These are phyloP conservation scores for Pseudogymnoascus sp. DNA, from an alignment of 2,329 filamentous ascomycete genomes.

Conservation along the genomic window DNA sequence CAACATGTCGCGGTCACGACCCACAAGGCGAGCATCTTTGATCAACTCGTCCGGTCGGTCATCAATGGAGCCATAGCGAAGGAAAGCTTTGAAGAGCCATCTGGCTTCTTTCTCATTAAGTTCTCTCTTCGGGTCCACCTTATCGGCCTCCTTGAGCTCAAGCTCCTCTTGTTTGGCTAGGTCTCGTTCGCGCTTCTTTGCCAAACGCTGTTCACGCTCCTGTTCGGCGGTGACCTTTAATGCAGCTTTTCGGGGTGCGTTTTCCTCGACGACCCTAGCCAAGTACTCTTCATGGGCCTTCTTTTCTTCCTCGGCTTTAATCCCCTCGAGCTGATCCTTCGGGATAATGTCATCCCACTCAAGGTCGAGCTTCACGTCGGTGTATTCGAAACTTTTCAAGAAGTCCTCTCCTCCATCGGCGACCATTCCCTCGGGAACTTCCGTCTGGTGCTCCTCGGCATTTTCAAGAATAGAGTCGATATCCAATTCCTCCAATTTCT, in stretches of 20 bases:
- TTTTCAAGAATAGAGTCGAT: conserved; percentile 96
- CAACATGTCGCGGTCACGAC: conserved; percentile 76
- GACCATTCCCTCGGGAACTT: conserved; percentile 88
- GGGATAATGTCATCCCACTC: conserved; percentile 99
- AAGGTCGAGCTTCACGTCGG: conserved; percentile 93
- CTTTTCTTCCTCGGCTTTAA: conserved; percentile 84
- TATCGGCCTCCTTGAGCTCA: conserved; percentile 57
- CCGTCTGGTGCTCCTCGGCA: conserved; percentile 93
- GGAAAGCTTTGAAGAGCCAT: conserved; percentile 82
- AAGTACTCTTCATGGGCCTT: conserved; percentile 78
- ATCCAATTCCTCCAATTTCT: conserved; percentile 92
- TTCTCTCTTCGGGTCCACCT: conserved; percentile 79
- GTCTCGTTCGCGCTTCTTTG: conserved; percentile 60
- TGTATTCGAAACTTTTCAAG: conserved; percentile 81
- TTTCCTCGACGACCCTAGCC: conserved; percentile 74
- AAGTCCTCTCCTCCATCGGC: conserved; percentile 97
- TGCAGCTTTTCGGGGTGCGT: conserved; percentile 69
- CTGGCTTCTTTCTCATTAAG: conserved; percentile 89
- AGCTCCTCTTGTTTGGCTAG: conserved; percentile 64
- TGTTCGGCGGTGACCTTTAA: conserved; percentile 50
- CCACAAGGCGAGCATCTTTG: conserved; percentile 74
- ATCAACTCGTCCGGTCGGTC: conserved; percentile 84
- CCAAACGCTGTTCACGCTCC: conserved; percentile 57
- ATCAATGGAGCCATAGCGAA: conserved; percentile 84
- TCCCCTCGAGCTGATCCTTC: conserved; percentile 78